phyloP scores from a whole-genome alignment of 768 basidiomycete species.

The Naganishia antarctica region DNA sequence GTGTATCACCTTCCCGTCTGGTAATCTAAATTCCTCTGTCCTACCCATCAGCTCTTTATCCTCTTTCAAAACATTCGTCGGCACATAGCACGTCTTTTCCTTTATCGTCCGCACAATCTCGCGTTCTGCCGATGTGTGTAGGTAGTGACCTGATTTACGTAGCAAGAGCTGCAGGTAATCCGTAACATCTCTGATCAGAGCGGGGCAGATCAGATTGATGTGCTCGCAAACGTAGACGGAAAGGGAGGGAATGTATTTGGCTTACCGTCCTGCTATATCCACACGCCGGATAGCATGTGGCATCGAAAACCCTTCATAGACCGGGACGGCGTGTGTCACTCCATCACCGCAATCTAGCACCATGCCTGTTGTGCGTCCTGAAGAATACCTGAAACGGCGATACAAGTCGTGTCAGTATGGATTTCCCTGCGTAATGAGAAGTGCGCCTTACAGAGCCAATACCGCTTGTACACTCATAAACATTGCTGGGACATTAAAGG shows the following conservation, averaged over 20 bases:
- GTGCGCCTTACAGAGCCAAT: slow-evolving; percentile 72
- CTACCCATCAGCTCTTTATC: slow-evolving; percentile 77
- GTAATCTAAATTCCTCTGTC: slow-evolving; percentile 81
- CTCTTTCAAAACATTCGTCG: slow-evolving; percentile 85
- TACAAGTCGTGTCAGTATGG: not conserved
- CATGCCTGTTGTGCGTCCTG: slow-evolving; percentile 97
- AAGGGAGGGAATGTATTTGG: slow-evolving; percentile 24
- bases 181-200: slow-evolving; percentile 72
- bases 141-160: slow-evolving; percentile 86
- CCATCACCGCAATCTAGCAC: slow-evolving; percentile 98
- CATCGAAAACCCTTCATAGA: slow-evolving; percentile 99
- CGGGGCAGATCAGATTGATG: too few species aligned
- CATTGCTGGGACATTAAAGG: slow-evolving; percentile 97
- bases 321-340: slow-evolving; percentile 96
- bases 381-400: slow-evolving; percentile 72
- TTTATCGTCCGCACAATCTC: slow-evolving; percentile 97
- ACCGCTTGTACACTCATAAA: slow-evolving; percentile 97
- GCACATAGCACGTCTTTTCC: slow-evolving; percentile 95
- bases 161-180: slow-evolving; percentile 91
- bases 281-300: slow-evolving; percentile 94
- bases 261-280: slow-evolving; percentile 89
- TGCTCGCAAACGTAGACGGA: too few species aligned
- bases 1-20: slow-evolving; percentile 90
- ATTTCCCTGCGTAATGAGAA: not conserved
- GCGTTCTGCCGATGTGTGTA: slow-evolving; percentile 93